Conservation (phyloP, 345 rosid genomes). For the Excoecaria agallocha region DNA sequence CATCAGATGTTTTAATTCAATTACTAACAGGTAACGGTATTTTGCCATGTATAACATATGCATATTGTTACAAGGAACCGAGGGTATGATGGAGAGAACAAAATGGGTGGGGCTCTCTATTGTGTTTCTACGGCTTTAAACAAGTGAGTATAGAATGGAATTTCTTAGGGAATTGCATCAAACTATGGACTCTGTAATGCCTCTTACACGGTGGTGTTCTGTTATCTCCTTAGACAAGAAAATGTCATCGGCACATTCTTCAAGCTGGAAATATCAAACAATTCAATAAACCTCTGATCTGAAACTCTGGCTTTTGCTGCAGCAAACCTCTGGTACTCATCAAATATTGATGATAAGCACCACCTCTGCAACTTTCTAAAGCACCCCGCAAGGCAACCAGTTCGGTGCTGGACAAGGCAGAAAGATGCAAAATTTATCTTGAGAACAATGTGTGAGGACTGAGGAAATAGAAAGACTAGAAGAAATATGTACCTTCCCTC, state of each 20-base stretch:
- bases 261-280: conserved; percentile 56
- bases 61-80: background rate
- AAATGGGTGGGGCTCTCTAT: background rate
- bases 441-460: background rate
- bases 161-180: background rate
- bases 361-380: conserved; percentile 71
- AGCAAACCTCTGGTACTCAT: conserved; percentile 76
- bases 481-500: conserved; percentile 61
- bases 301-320: conserved; percentile 61
- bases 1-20: background rate
- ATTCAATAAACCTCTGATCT: conserved; percentile 70
- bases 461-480: background rate
- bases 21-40: background rate
- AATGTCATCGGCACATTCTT: conserved; percentile 46
- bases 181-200: background rate
- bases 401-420: conserved; percentile 53
- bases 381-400: conserved; percentile 76
- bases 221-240: conserved; percentile 38
- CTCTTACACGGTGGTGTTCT: background rate
- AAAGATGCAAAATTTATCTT: background rate
- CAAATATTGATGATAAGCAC: conserved; percentile 71
- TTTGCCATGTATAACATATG: background rate
- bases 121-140: background rate
- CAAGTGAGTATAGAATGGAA: no score
- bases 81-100: background rate